phyloP scores from a whole-genome alignment of 306 rosid species.

The Leucaena leucocephala region DNA sequence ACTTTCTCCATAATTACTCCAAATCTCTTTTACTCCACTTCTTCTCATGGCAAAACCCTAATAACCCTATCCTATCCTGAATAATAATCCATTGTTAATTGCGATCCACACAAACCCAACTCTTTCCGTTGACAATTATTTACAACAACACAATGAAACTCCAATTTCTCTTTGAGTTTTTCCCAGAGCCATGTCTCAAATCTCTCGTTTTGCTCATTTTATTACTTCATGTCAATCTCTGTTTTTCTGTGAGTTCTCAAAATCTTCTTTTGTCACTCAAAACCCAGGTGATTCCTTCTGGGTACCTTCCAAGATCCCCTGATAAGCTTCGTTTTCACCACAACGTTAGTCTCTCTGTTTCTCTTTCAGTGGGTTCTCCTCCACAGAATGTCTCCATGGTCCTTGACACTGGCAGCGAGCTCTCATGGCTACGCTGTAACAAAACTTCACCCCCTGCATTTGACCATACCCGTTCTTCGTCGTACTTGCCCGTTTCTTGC shows the following conservation, averaged over 20 bases:
- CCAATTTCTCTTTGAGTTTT: slow-evolving; percentile 14
- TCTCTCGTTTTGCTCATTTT: slow-evolving; percentile 34
- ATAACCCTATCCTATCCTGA: background rate
- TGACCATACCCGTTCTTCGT: slow-evolving; percentile 56
- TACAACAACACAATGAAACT: slow-evolving; percentile 42
- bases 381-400: slow-evolving; percentile 88
- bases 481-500: slow-evolving; percentile 61
- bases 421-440: slow-evolving; percentile 84
- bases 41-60: background rate
- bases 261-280: slow-evolving; percentile 61
- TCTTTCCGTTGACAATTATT: background rate
- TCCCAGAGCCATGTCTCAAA: slow-evolving; percentile 4
- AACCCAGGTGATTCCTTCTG: slow-evolving; percentile 65
- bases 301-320: slow-evolving; percentile 62
- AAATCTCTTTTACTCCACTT: slow-evolving; percentile 9
- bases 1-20: slow-evolving; percentile 33
- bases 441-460: slow-evolving; percentile 31
- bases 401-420: slow-evolving; percentile 88
- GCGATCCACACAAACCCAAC: slow-evolving; percentile 1
- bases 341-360: slow-evolving; percentile 69
- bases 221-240: slow-evolving; percentile 9
- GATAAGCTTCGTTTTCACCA: slow-evolving; percentile 78
- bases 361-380: slow-evolving; percentile 74
- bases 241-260: slow-evolving; percentile 21
- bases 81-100: slow-evolving; percentile 23